These are phyloP conservation scores for Microsporum audouinii DNA, from an alignment of 2,329 filamentous ascomycete genomes.

Conservation along the genomic window DNA sequence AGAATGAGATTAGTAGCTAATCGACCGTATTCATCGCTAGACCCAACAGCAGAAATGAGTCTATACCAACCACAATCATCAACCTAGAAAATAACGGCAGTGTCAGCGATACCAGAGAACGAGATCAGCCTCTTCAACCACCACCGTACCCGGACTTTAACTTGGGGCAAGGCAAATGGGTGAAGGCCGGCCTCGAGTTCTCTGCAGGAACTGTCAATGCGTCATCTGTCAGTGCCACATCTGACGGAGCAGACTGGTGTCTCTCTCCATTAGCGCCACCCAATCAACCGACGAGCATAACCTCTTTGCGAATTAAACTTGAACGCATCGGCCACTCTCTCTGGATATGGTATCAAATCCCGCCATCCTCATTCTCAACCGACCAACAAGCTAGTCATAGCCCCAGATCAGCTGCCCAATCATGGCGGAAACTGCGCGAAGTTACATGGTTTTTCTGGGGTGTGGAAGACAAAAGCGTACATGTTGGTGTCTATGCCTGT, in stretches of 20 bases:
- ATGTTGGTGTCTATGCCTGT: conserved; percentile 49
- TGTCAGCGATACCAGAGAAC: neutral
- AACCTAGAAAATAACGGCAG: neutral
- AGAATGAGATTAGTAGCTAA: neutral
- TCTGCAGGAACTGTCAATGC: conserved; percentile 44
- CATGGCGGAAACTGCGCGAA: conserved; percentile 49
- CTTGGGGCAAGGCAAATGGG: conserved; percentile 44
- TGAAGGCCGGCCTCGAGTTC: conserved; percentile 50
- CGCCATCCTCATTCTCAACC: conserved; percentile 22
- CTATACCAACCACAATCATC: neutral
- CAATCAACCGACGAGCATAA: conserved; percentile 30
- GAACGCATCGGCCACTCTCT: conserved; percentile 46
- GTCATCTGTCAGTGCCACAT: conserved; percentile 46
- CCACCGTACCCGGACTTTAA: conserved; percentile 16
- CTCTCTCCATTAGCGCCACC: conserved; percentile 37
- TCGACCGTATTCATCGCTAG: neutral
- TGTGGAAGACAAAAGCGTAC: conserved; percentile 46
- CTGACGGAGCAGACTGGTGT: conserved; percentile 48
- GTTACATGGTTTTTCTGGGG: conserved; percentile 53
- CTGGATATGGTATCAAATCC: conserved; percentile 47
- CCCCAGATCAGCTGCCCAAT: conserved; percentile 31
- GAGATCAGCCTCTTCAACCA: neutral
- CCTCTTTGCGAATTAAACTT: conserved; percentile 45
- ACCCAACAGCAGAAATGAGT: neutral
- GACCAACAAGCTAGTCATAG: conserved; percentile 13